Base-by-base conservation (phyloP, 1,139 yeast species). In the Sugiyamaella novakii region DNA sequence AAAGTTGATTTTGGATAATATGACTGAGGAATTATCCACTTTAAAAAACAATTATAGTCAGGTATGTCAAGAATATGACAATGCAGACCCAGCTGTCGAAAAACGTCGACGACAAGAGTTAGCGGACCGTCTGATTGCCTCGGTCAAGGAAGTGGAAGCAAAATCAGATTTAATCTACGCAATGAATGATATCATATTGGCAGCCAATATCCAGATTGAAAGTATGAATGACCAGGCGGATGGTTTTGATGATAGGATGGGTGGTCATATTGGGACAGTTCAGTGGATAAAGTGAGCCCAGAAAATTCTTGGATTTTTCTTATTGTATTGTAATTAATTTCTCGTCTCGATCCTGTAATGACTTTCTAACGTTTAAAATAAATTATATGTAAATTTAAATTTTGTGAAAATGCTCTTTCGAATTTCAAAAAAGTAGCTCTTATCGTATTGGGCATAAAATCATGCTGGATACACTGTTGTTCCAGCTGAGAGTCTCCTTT, bases 141-240 rank as follows among this genome's bases (percentile, higher is more conserved):
- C 61, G 5, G 57, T 64, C 18, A 60, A 60, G 29, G 59, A 57
- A 30, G 58, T 66, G 47, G 69, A 65, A 52, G 59, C 50, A 36
- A 64, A 64, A 43, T 64, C 68, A 5, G 68, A 66, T 45, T 65
- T 64, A 47, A 65, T 66, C 7, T 66, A 66, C 44, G 64, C 67
- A 22, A 49, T 66, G 55, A 60, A 61, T 55, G 63, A 60, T 57
- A 59, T 63, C 14, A 47, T 62, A 38, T 57, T 62, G 33, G 65
- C 61, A 4, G 50, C 55, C 14, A 49, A 58, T 35, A 48, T 59
- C 33, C 45, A 22, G n/a, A 19, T 31, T 14, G 45, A 41, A 12
- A n/a, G 12, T 18, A 30, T 12, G 18, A 31, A n/a, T 15, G 35
- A 24, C 14, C 17, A 41, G n/a, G 19, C 28, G 2, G 38, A 31